Percentiles rank a stretch among this genome's conserved stretches.
Evolutionary conservation across 106 monocot genomes (phyloP).

Genomic region (Triglochin maritima): DNA sequence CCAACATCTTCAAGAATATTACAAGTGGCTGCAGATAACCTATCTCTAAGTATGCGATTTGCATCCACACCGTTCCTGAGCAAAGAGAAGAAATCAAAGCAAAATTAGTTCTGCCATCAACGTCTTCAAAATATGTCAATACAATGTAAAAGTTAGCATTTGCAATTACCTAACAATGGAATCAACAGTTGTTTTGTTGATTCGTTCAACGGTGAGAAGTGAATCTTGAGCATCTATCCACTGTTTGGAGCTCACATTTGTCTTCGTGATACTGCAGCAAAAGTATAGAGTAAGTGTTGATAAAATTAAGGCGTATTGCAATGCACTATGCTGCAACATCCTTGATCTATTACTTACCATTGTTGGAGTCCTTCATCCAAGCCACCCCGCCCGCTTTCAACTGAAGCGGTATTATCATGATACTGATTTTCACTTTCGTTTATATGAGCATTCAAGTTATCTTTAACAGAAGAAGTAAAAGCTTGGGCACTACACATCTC

Average conservation of each 20-base stretch:
- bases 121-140: neutral
- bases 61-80: conserved; percentile 51
- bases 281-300: neutral
- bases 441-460: conserved; percentile 37
- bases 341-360: conserved; percentile 40
- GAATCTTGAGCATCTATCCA: conserved; percentile 66
- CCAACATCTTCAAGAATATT: conserved; percentile 48
- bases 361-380: conserved; percentile 36
- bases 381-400: conserved; percentile 26
- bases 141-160: neutral
- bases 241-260: conserved; percentile 28
- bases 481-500: conserved; percentile 36
- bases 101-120: neutral
- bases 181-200: conserved; percentile 37
- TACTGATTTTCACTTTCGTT: conserved; percentile 52
- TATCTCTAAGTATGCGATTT: conserved; percentile 43
- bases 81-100: neutral
- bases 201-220: conserved; percentile 29
- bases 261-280: conserved; percentile 32
- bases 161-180: conserved; percentile 48
- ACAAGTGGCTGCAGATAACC: conserved; percentile 48
- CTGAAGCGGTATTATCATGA: conserved; percentile 24
- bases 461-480: conserved; percentile 39
- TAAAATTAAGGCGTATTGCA: neutral
- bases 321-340: too few relatives aligned